phyloP scores from a whole-genome alignment of 1,284 basidiomycete genomes.

The Ceratobasidium sp. region DNA sequence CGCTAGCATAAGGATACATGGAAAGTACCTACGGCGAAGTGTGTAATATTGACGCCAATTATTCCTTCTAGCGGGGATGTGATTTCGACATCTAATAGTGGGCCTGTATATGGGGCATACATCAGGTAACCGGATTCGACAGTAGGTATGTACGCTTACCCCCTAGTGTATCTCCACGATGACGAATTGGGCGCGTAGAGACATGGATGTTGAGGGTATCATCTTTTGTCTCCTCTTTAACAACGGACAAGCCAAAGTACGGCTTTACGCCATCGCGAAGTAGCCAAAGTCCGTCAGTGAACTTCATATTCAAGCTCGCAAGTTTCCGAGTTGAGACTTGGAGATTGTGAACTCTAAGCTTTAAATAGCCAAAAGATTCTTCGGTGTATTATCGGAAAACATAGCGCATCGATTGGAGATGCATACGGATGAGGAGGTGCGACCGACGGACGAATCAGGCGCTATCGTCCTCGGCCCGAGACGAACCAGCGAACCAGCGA shows the following conservation, averaged over 20 bases:
- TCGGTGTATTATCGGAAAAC: constrained; percentile 33
- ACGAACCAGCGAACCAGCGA: neutral
- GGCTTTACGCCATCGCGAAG: constrained; percentile 70
- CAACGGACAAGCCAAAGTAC: constrained; percentile 56
- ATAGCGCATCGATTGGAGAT: constrained; percentile 26
- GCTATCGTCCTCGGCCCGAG: constrained; percentile 17
- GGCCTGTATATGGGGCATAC: constrained; percentile 50
- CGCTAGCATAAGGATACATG: neutral
- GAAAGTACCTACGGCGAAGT: constrained; percentile 55
- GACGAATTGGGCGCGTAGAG: constrained; percentile 67
- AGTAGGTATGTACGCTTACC: constrained; percentile 53
- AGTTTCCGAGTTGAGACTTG: neutral
- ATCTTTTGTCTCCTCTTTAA: constrained; percentile 51
- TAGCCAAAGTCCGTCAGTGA: constrained; percentile 69
- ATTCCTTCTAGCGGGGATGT: constrained; percentile 72
- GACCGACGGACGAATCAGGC: constrained; percentile 25
- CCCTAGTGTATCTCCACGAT: constrained; percentile 72
- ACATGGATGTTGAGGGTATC: constrained; percentile 66
- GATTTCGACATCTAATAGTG: constrained; percentile 65
- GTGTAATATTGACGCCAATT: constrained; percentile 68
- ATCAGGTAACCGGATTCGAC: constrained; percentile 23
- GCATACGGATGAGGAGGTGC: constrained; percentile 34
- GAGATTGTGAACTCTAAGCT: constrained; percentile 3
- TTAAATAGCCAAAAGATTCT: constrained; percentile 16
- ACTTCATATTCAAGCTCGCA: constrained; percentile 47